Evolutionary conservation across 495 filamentous ascomycete genomes (phyloP).

Genomic region (Halenospora varia): DNA sequence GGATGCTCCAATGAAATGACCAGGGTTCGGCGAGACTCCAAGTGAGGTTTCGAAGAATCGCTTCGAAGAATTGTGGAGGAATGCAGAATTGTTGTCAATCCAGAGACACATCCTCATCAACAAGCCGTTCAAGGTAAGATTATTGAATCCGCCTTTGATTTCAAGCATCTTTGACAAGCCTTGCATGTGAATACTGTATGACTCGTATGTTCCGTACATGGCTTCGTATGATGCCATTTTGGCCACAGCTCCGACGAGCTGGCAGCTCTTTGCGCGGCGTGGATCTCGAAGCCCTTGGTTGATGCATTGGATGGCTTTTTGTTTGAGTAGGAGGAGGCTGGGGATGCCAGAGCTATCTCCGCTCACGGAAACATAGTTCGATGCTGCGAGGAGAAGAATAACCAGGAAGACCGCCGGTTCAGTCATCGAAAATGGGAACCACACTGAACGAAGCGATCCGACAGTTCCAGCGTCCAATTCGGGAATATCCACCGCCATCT

Average conservation of each 20-base stretch:
- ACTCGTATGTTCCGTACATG: constrained; percentile 24
- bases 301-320: constrained; percentile 32
- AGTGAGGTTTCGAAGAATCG: not conserved
- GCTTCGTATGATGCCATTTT: constrained; percentile 48
- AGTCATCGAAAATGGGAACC: constrained; percentile 42
- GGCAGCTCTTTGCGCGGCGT: constrained; percentile 25
- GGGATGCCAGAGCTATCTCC: constrained; percentile 4
- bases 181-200: not conserved
- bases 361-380: constrained; percentile 33
- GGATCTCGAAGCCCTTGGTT: constrained; percentile 25
- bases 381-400: constrained; percentile 39
- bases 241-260: constrained; percentile 40
- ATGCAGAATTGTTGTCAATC: constrained; percentile 3
- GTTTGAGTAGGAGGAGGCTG: constrained; percentile 33
- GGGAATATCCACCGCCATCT: constrained; percentile 44
- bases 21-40: not conserved
- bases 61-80: not conserved
- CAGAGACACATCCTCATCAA: constrained; percentile 5
- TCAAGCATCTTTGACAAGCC: constrained; percentile 8
- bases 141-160: constrained; percentile 5
- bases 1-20: not conserved
- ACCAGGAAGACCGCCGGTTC: constrained; percentile 40
- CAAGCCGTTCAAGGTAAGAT: constrained; percentile 2
- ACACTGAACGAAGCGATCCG: constrained; percentile 38
- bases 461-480: constrained; percentile 35